phyloP scores from a whole-genome alignment of 1,139 yeast species.

The Candida smagusa region DNA sequence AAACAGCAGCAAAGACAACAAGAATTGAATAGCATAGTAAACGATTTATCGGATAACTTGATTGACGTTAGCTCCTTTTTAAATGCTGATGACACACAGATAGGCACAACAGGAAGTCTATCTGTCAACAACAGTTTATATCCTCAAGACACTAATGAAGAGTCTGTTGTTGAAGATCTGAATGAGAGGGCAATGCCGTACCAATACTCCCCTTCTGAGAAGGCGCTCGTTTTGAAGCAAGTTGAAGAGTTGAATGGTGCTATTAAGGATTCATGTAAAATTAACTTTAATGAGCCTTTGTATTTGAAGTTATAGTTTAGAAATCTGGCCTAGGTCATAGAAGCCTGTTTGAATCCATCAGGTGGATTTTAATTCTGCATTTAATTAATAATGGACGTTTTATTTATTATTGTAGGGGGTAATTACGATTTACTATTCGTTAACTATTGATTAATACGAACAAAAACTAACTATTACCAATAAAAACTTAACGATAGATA shows the following conservation, averaged over 20 bases:
- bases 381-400: not conserved
- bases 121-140: constrained; percentile 8
- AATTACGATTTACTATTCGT: no score
- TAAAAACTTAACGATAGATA: no score
- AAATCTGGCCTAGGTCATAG: no score
- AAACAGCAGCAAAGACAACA: constrained; percentile 45
- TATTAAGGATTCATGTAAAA: constrained; percentile 21
- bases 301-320: constrained; percentile 22
- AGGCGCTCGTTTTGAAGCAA: constrained; percentile 19
- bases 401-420: constrained; percentile 2
- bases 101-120: constrained; percentile 2
- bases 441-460: not conserved
- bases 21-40: constrained; percentile 41
- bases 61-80: constrained; percentile 45
- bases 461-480: no score
- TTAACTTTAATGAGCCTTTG: constrained; percentile 24
- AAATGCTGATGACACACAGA: constrained; percentile 9
- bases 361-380: constrained; percentile 7
- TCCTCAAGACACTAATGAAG: constrained; percentile 9
- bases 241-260: constrained; percentile 17
- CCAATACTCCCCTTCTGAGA: constrained; percentile 16
- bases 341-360: no score
- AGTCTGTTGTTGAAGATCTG: constrained; percentile 5
- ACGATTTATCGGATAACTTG: constrained; percentile 41
- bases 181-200: constrained; percentile 9